Percentiles rank a stretch among this genome's conserved stretches.
Conservation (phyloP, 352 stramenopile species). For the Peronosclerospora sorghi region DNA sequence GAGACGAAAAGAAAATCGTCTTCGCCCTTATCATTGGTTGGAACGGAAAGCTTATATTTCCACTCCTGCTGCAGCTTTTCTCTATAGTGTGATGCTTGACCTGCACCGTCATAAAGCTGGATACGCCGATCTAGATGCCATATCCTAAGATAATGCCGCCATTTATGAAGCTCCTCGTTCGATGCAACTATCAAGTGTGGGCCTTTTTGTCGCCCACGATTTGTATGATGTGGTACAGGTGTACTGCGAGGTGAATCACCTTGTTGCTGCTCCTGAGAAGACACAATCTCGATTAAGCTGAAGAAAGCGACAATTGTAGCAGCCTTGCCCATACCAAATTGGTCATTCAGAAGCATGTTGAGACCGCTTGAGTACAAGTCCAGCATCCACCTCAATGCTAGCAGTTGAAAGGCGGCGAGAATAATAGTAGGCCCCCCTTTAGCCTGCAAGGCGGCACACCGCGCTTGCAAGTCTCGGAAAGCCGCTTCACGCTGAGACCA, state of each 20-base stretch:
- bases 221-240: background rate
- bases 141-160: constrained; percentile 52
- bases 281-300: constrained; percentile 33
- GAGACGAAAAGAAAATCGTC: constrained; percentile 18
- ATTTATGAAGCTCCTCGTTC: constrained; percentile 72
- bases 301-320: constrained; percentile 68
- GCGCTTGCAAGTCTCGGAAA: constrained; percentile 19
- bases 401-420: constrained; percentile 63
- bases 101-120: constrained; percentile 40
- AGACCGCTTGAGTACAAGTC: constrained; percentile 48
- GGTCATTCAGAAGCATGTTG: constrained; percentile 78
- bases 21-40: constrained; percentile 12
- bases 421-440: constrained; percentile 28
- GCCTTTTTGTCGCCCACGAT: constrained; percentile 3
- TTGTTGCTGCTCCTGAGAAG: constrained; percentile 11
- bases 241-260: background rate
- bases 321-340: constrained; percentile 80
- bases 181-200: constrained; percentile 75
- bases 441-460: constrained; percentile 11
- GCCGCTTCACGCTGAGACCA: constrained; percentile 14
- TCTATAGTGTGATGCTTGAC: constrained; percentile 22
- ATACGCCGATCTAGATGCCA: constrained; percentile 42
- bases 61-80: constrained; percentile 40
- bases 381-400: constrained; percentile 74
- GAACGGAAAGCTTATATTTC: constrained; percentile 25